Evolutionary conservation across 805 yeast species (phyloP).

Genomic region (Pichia manshurica): DNA sequence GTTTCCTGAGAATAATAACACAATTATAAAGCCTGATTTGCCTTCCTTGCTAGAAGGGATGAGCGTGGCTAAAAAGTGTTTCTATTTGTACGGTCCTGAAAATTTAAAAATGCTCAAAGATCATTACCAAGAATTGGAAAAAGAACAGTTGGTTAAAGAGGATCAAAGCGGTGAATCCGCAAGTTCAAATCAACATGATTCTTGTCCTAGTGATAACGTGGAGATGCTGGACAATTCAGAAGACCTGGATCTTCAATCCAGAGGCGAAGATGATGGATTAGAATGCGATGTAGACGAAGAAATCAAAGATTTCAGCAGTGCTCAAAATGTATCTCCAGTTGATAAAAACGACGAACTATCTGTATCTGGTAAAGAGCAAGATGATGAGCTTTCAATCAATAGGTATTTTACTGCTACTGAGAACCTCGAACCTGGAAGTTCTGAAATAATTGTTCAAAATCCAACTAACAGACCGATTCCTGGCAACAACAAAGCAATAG

Average conservation of each 20-base stretch:
- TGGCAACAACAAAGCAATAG: background rate
- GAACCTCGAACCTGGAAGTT: background rate
- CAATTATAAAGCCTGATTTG: background rate
- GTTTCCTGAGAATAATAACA: conserved; percentile 8
- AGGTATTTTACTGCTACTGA: background rate
- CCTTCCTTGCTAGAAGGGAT: conserved; percentile 4
- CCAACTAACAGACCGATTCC: background rate
- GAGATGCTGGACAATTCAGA: background rate
- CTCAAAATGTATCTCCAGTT: background rate
- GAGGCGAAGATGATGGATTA: background rate
- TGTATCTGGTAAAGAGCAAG: background rate
- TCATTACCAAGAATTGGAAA: background rate
- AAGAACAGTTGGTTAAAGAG: background rate
- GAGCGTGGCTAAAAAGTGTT: conserved; percentile 2
- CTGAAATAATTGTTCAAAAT: no score
- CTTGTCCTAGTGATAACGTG: background rate
- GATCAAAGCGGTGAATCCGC: background rate
- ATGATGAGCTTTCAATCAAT: background rate
- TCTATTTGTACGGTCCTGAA: conserved; percentile 5
- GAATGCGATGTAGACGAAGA: background rate
- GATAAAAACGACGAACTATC: background rate
- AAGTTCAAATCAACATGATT: background rate
- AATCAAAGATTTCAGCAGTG: background rate
- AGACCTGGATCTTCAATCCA: no score
- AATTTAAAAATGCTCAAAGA: background rate